Base-by-base conservation (phyloP, 495 filamentous ascomycete species). In the Cudoniella acicularis region DNA sequence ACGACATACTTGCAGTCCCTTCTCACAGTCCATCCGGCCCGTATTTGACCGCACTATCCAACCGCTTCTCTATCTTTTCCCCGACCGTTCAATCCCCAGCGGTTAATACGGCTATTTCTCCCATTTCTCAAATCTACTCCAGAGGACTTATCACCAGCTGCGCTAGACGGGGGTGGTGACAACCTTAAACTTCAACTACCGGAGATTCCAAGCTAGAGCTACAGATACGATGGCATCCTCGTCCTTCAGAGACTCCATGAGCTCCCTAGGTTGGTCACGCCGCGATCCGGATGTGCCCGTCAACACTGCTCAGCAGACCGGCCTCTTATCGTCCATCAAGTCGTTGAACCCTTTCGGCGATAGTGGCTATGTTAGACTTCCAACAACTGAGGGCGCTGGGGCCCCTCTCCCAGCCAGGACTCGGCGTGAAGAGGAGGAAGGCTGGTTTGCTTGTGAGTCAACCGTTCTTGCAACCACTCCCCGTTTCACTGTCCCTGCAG, bases 371-470 rank as follows among this genome's bases (percentile, higher is more conserved):
- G 85, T 97, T 60, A 85, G 90, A 75, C 84, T 98, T 40, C 94
- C 94, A 49, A 96, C 90, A 67, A 88, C 72, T 49, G 91, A 96
- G 71, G 81, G 75, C 52, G 83, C 91, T 27, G 94, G 92, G 45
- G 91, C 93, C 59, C 91, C 91, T 40, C 76, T 96, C 23, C 93
- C 93, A 41, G 92, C 93, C 55, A 79, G 90, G 54, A 91, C 64
- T 68, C 83, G 94, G 63, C 82, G 92, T 56, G 91, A 96, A 62
- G 94, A 98, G 74, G 94, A 98, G 63, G 94, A 96, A 72, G 89
- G 85, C 50, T 97, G 89, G 83, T 92, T 98, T 82, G 89, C 89
- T 59, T 78, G 94, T 98, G 84, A 93, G 94, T 95, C 73, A 73
- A 65, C 60, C 50, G 52, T 49, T 30, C 30, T 25, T 20, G 23